Evolutionary conservation across 495 filamentous ascomycete species (phyloP).

Genomic region (Penicillium paxilli): DNA sequence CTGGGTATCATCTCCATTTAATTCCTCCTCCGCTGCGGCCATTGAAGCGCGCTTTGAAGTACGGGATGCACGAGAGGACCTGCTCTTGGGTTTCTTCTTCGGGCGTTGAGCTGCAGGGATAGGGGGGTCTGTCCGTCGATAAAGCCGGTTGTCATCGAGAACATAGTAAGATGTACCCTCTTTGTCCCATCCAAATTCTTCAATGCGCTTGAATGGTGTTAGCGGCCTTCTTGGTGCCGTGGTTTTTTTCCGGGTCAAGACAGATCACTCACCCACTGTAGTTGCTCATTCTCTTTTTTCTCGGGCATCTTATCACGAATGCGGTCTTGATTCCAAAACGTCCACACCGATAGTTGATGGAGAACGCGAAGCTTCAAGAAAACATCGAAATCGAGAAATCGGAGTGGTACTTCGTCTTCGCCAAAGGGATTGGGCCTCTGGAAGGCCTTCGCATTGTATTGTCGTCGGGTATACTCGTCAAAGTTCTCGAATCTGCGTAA

Average conservation of each 20-base stretch:
- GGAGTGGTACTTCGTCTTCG: slow-evolving; percentile 66
- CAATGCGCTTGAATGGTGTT: slow-evolving; percentile 71
- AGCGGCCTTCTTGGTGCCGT: slow-evolving; percentile 1
- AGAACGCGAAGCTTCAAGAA: slow-evolving; percentile 86
- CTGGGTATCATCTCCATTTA: slow-evolving; percentile 49
- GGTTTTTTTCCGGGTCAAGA: background rate
- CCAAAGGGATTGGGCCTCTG: slow-evolving; percentile 80
- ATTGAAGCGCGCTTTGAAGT: slow-evolving; percentile 69
- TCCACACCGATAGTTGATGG: slow-evolving; percentile 89
- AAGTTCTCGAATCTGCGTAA: slow-evolving; percentile 74
- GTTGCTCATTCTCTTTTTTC: slow-evolving; percentile 76
- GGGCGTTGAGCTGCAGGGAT: slow-evolving; percentile 54
- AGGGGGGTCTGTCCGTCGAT: slow-evolving; percentile 73
- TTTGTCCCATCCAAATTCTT: slow-evolving; percentile 85
- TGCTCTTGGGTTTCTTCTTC: slow-evolving; percentile 76
- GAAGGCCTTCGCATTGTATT: slow-evolving; percentile 83
- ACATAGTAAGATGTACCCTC: slow-evolving; percentile 85
- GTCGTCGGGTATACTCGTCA: slow-evolving; percentile 89
- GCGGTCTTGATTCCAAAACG: slow-evolving; percentile 79
- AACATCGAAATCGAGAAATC: slow-evolving; percentile 79
- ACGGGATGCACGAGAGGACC: slow-evolving; percentile 67
- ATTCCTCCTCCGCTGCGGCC: slow-evolving; percentile 51
- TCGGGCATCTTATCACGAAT: slow-evolving; percentile 86
- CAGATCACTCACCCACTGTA: slow-evolving; percentile 68
- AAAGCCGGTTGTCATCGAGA: slow-evolving; percentile 91